Evolutionary conservation across 2,329 filamentous ascomycete genomes (phyloP).

Genomic region (Grosmannia clavigera): DNA sequence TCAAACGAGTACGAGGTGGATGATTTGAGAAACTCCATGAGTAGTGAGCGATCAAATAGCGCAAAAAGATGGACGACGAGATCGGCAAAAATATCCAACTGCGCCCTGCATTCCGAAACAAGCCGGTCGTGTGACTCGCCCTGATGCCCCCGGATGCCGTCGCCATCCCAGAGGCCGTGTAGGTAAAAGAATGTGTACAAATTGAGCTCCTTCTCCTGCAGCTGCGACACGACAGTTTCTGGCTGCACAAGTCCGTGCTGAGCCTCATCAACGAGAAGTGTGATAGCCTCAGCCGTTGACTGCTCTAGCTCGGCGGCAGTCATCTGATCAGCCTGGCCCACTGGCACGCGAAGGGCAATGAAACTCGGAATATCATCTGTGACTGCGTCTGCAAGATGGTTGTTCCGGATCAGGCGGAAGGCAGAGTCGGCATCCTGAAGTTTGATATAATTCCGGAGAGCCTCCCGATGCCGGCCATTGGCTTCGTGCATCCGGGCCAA

Average conservation of each 20-base stretch:
- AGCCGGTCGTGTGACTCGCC: constrained; percentile 44
- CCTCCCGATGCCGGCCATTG: constrained; percentile 69
- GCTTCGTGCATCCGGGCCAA: constrained; percentile 77
- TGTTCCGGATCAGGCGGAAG: constrained; percentile 74
- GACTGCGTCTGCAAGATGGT: constrained; percentile 81
- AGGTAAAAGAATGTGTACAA: constrained; percentile 90
- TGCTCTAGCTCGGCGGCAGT: constrained; percentile 61
- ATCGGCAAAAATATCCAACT: constrained; percentile 82
- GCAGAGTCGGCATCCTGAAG: constrained; percentile 86
- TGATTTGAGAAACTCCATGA: constrained; percentile 78
- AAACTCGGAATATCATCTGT: constrained; percentile 83
- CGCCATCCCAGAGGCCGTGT: constrained; percentile 69
- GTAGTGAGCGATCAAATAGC: constrained; percentile 61
- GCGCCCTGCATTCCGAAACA: constrained; percentile 45
- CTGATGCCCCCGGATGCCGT: constrained; percentile 44
- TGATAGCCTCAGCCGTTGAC: constrained; percentile 70
- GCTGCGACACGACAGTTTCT: constrained; percentile 63
- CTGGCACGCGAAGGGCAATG: constrained; percentile 72
- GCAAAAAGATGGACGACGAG: constrained; percentile 79
- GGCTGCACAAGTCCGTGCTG: constrained; percentile 77
- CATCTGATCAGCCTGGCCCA: constrained; percentile 54
- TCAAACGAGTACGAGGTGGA: constrained; percentile 86
- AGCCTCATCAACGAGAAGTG: constrained; percentile 79
- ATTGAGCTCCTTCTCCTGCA: constrained; percentile 53
- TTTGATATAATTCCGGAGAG: constrained; percentile 76